A percentile compares a stretch with the other conserved stretches of the same genome.
Conservation (phyloP, 2,329 filamentous ascomycete genomes). For the Fusarium domesticum region DNA sequence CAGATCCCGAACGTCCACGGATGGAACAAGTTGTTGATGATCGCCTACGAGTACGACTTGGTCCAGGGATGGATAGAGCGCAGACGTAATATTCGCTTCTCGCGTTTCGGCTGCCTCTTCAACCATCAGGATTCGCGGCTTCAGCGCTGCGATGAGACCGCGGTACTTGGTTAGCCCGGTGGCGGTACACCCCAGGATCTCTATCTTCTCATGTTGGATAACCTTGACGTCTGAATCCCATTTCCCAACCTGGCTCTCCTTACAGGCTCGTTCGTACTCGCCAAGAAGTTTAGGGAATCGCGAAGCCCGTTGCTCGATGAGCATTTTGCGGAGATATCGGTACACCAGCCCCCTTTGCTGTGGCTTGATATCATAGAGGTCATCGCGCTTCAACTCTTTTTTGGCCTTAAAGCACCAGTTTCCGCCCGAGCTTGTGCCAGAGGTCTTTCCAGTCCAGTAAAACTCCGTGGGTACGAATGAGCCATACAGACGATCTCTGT, state of each 20-base stretch:
- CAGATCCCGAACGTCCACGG: slow-evolving; percentile 61
- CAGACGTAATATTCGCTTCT: slow-evolving; percentile 57
- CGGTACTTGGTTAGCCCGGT: slow-evolving; percentile 82
- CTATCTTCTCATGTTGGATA: slow-evolving; percentile 36
- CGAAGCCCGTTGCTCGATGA: slow-evolving; percentile 46
- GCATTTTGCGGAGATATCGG: slow-evolving; percentile 55
- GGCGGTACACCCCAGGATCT: slow-evolving; percentile 67
- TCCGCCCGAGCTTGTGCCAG: slow-evolving; percentile 5
- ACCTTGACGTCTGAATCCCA: slow-evolving; percentile 55
- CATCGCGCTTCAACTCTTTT: slow-evolving; percentile 26
- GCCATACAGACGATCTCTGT: slow-evolving; percentile 54
- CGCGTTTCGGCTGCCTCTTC: slow-evolving; percentile 79
- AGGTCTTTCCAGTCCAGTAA: slow-evolving; percentile 15
- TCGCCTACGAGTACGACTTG: slow-evolving; percentile 66
- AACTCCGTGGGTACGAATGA: slow-evolving; percentile 36
- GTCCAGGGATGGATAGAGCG: slow-evolving; percentile 49
- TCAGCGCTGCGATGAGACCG: slow-evolving; percentile 61
- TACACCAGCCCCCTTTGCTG: slow-evolving; percentile 63
- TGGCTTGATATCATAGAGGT: slow-evolving; percentile 60
- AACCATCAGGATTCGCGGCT: slow-evolving; percentile 67
- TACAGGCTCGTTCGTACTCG: slow-evolving; percentile 2
- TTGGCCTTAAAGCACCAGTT: slow-evolving; percentile 17
- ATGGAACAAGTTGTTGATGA: slow-evolving; percentile 73
- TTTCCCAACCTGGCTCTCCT: slow-evolving; percentile 49
- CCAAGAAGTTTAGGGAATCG: slow-evolving; percentile 48